A percentile compares a stretch with the other conserved stretches of the same genome.
phyloP scores from a whole-genome alignment of 2,329 filamentous ascomycete genomes.

The Alternaria longipes region DNA sequence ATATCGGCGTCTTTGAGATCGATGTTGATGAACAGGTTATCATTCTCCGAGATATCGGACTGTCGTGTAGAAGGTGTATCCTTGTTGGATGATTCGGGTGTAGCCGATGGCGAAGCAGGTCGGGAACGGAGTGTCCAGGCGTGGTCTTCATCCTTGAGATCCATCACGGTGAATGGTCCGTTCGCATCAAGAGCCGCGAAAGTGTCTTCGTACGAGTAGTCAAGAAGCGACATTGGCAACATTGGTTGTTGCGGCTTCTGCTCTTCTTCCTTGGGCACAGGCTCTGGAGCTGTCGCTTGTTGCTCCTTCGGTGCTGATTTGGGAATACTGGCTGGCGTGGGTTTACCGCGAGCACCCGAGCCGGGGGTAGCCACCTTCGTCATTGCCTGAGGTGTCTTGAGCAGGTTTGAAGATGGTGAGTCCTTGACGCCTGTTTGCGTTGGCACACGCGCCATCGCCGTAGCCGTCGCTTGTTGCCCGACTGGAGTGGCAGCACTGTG shows the following conservation, averaged over 20 bases:
- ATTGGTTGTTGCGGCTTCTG: slow-evolving; percentile 30
- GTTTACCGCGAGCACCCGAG: slow-evolving; percentile 42
- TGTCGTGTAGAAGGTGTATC: slow-evolving; percentile 49
- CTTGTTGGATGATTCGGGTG: slow-evolving; percentile 49
- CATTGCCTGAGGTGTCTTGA: slow-evolving; percentile 50
- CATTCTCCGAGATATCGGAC: slow-evolving; percentile 56
- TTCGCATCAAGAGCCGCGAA: slow-evolving; percentile 45
- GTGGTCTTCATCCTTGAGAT: slow-evolving; percentile 48
- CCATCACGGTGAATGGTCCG: slow-evolving; percentile 43
- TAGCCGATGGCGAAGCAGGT: slow-evolving; percentile 43
- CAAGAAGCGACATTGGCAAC: slow-evolving; percentile 39
- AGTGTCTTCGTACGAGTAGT: slow-evolving; percentile 47
- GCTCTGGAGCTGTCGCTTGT: slow-evolving; percentile 24
- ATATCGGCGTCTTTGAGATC: slow-evolving; percentile 47
- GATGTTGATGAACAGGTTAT: slow-evolving; percentile 53
- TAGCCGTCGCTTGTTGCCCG: slow-evolving; percentile 40
- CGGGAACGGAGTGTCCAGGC: slow-evolving; percentile 46
- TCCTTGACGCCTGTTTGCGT: slow-evolving; percentile 51
- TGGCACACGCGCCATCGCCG: slow-evolving; percentile 50
- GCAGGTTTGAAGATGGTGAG: slow-evolving; percentile 49
- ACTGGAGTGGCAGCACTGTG: slow-evolving; percentile 50
- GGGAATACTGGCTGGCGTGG: slow-evolving; percentile 42
- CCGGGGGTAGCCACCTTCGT: slow-evolving; percentile 48
- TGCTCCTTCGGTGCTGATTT: slow-evolving; percentile 41
- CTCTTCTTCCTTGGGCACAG: slow-evolving; percentile 34